A percentile compares a stretch with the other conserved stretches of the same genome.
Conservation (phyloP, 2,329 filamentous ascomycete species). For the Emergomyces orientalis region DNA sequence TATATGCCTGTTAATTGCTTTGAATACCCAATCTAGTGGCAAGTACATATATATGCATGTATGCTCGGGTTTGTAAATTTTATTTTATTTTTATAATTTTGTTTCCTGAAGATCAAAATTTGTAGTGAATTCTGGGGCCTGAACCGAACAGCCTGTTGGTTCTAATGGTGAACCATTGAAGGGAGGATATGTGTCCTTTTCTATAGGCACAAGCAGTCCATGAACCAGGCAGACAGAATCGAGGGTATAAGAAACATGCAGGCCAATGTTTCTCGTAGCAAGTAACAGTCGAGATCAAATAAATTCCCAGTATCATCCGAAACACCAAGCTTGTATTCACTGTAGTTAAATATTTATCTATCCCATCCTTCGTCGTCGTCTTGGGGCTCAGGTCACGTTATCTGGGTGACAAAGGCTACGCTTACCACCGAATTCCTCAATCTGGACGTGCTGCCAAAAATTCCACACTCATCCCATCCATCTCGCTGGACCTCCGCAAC, state of each 20-base stretch:
- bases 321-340: neutral
- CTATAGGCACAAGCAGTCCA: neutral
- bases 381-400: conserved; percentile 11
- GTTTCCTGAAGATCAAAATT: neutral
- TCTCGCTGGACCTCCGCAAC: conserved; percentile 12
- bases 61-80: neutral
- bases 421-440: conserved; percentile 29
- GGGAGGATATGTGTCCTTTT: conserved; percentile 8
- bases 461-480: conserved; percentile 19
- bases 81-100: neutral
- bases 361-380: neutral
- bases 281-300: neutral
- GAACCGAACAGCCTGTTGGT: neutral
- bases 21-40: too few species aligned
- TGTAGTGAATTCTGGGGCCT: conserved; percentile 10
- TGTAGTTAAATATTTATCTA: neutral
- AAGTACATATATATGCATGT: neutral
- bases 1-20: too few species aligned
- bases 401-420: conserved; percentile 19
- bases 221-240: conserved; percentile 6
- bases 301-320: neutral
- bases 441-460: conserved; percentile 30
- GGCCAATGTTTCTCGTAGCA: too few species aligned
- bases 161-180: neutral
- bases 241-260: neutral